Percentiles rank a stretch among this genome's conserved stretches.
Evolutionary conservation across 257 asterid species (phyloP).

Genomic region (Lycium ferocissimum): DNA sequence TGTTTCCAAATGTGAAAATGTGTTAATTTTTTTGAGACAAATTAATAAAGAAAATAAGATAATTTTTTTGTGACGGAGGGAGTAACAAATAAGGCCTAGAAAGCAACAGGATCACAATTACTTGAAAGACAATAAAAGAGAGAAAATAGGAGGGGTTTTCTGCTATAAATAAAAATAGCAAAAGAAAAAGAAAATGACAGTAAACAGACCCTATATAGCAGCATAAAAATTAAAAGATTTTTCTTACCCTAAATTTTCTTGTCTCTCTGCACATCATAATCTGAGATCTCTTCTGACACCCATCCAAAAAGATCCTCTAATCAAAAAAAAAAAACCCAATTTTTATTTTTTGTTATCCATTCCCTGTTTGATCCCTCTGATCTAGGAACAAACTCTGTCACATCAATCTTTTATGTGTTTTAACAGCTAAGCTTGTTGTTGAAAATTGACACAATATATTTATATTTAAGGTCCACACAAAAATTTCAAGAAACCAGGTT

Average conservation of each 20-base stretch:
- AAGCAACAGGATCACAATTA: slow-evolving; percentile 1
- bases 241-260: background rate
- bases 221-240: background rate
- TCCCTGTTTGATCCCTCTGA: slow-evolving; percentile 56
- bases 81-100: background rate
- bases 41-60: no score
- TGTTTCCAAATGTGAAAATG: no score
- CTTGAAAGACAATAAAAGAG: slow-evolving; percentile 34
- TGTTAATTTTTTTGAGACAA: no score
- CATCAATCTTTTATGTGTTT: slow-evolving; percentile 75
- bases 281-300: slow-evolving; percentile 91
- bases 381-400: slow-evolving; percentile 96
- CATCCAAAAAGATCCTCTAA: slow-evolving; percentile 47
- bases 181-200: background rate
- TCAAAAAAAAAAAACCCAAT: slow-evolving; percentile 34
- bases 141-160: slow-evolving; percentile 21
- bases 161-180: background rate
- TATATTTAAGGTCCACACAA: slow-evolving; percentile 75
- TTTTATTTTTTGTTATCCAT: slow-evolving; percentile 65
- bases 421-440: slow-evolving; percentile 86
- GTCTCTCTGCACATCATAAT: slow-evolving; percentile 42
- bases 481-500: slow-evolving; percentile 56
- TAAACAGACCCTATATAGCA: background rate
- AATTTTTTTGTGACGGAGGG: no score
- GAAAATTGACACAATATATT: slow-evolving; percentile 58